Evolutionary conservation across 202 grass and related monocot genomes (phyloP), one percentile per base, ranked within the genome.

Genomic region (Setaria viridis): DNA sequence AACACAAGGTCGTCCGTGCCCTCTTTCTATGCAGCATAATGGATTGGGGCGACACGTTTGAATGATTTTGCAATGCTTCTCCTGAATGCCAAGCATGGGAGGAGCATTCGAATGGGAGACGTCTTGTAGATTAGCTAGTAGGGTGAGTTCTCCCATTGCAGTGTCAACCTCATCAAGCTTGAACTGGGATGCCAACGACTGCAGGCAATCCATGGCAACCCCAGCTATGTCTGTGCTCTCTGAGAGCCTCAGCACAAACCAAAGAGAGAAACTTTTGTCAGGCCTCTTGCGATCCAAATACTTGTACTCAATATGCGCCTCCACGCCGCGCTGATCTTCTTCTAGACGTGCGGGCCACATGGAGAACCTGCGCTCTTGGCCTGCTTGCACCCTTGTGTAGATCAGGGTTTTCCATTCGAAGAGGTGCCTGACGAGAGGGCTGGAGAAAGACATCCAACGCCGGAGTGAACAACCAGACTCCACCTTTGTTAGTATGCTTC

Each of bases 131-230:
- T n/a, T 20, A 35, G 17, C 3, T 57, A 76, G 51, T 29, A 39
- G 16, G 1, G 51, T 76, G 4, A 76, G 17, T 76, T 76, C 72
- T 57, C 51, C 72, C 4, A 41, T 57, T 41, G 72, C 72, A 57
- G 32, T 7, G 54, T 75, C 50, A 11, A 16, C 16, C 5, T n/a
- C n/a, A n/a, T 12, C 16, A 39, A 56, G 8, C 7, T 56, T 76
- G 72, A 76, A 76, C 0, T 76, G 33, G 8, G 32, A 76, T 57
- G 33, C 17, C 51, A 76, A 7, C 2, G 19, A 57, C 32, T 13
- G 17, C 51, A 76, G 4, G 32, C 72, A 56, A 1, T 41, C 55
- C 2, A 57, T 39, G n/a, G 34, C 72, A 41, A 13, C 12, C 9
- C 51, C 72, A 57, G 55, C 32, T 57, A 76, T 57, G 51, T 76